Base-by-base conservation (phyloP, 2,329 filamentous ascomycete genomes). In the Epichloe festucae region DNA sequence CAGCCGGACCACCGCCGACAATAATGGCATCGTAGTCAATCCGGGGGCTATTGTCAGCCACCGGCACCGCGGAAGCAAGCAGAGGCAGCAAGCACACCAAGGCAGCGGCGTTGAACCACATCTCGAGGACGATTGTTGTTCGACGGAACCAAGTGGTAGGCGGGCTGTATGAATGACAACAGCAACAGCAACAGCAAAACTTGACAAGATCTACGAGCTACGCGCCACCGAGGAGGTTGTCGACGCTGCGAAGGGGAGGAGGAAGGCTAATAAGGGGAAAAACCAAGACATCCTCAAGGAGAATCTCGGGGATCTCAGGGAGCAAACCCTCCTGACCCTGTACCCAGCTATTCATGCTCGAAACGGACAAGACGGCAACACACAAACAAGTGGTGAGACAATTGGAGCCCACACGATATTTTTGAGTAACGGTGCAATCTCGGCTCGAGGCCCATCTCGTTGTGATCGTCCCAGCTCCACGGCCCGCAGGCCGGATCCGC, bases 1-100 rank as follows among this genome's bases (percentile, higher is more conserved):
- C 78, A 0, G 78, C 65, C 3, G 78, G 78, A 1, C 78, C 78
- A 38, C 78, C 78, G 4, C 78, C 78, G 5, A 82, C 66, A 39
- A 82, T 66, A 42, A 82, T 70, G 52, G 73, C 77, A 64, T 82
- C 78, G 57, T 75, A 80, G 8, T 65, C 54, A 23, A 53, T 56
- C 3, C 41, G 11, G 1, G 54, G 27, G 14, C 48, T 43, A 3
- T n/a, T n/a, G 6, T 51, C 36, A 8, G 50, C n/a, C 10, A 39
- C 51, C 4, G 59, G 57, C 3, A 53, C 57, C 5, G 55, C 49
- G 3, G 46, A 46, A 12, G 53, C 53, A n/a, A 58, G 52, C 51
- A 55, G 46, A 19, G 58, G 54, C 34, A 59, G 50, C 8, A 42
- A 46, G 35, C 53, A 53, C 46, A 56, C 11, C 12, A 56, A 6